These are phyloP conservation scores for Filosporella fistucella DNA, from an alignment of 495 filamentous ascomycete genomes.

Conservation along the genomic window DNA sequence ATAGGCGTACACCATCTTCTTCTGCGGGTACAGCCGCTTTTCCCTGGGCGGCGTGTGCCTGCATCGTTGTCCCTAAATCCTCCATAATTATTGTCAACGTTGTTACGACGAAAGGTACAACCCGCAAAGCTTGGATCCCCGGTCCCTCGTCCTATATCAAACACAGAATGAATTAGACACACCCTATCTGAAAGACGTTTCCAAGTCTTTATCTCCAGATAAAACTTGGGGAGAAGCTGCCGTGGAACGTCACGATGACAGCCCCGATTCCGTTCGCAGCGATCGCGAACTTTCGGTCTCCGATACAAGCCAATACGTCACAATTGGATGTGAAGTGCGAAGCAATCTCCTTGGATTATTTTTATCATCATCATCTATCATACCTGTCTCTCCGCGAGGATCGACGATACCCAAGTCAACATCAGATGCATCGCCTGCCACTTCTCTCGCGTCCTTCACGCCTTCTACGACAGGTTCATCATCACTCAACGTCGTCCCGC, in stretches of 20 bases:
- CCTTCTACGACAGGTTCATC: not conserved
- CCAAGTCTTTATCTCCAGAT: slow-evolving; percentile 2
- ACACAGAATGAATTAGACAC: slow-evolving; percentile 3
- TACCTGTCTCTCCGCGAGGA: not conserved
- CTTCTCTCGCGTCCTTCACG: not conserved
- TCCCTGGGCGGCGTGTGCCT: slow-evolving; percentile 10
- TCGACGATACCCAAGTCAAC: not conserved
- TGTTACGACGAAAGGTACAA: not conserved
- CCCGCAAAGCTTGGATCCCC: slow-evolving; percentile 7
- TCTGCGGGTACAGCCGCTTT: slow-evolving; percentile 13
- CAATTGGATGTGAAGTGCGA: slow-evolving; percentile 4
- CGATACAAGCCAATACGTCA: slow-evolving; percentile 12
- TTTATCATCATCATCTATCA: not conserved
- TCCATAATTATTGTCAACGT: slow-evolving; percentile 8
- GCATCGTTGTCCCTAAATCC: slow-evolving; percentile 4
- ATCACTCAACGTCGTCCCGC: not conserved
- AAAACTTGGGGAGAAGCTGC: slow-evolving; percentile 14
- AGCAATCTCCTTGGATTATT: not conserved
- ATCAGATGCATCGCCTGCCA: not conserved
- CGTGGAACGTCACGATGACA: slow-evolving; percentile 10
- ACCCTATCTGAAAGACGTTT: slow-evolving; percentile 17
- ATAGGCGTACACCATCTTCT: slow-evolving; percentile 2
- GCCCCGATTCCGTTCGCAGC: slow-evolving; percentile 4
- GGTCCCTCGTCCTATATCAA: not conserved
- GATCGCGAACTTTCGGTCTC: slow-evolving; percentile 10